A percentile compares a stretch with the other conserved stretches of the same genome.
phyloP scores from a whole-genome alignment of 2,329 filamentous ascomycete genomes.

The Hypoxylon sp. region DNA sequence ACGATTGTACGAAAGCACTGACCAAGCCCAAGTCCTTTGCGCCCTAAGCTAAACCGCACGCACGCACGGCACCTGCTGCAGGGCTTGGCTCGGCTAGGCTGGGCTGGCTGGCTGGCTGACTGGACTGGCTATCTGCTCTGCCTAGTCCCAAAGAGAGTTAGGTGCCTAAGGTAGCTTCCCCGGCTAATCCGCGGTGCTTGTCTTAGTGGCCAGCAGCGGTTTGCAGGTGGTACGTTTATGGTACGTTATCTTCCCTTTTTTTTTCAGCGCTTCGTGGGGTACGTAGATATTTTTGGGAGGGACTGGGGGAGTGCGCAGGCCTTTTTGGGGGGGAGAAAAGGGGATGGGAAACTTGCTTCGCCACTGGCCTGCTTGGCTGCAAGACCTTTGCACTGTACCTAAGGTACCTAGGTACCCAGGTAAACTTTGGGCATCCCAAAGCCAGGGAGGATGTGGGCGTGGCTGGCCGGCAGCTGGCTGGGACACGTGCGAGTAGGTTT shows the following conservation, averaged over 20 bases:
- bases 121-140: too few relatives aligned
- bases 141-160: too few relatives aligned
- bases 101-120: too few relatives aligned
- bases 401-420: too few relatives aligned
- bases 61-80: neutral
- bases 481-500: too few relatives aligned
- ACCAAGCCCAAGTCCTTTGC: slow-evolving; percentile 27
- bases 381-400: neutral
- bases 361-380: slow-evolving; percentile 7
- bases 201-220: neutral
- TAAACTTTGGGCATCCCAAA: too few relatives aligned
- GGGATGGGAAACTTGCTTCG: neutral
- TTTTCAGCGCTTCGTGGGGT: slow-evolving; percentile 15
- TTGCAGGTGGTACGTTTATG: slow-evolving; percentile 35
- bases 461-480: too few relatives aligned
- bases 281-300: slow-evolving; percentile 10
- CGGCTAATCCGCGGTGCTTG: slow-evolving; percentile 28
- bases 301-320: slow-evolving; percentile 18
- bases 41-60: slow-evolving; percentile 2
- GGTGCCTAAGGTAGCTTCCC: too few relatives aligned
- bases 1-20: too few relatives aligned
- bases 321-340: neutral
- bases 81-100: neutral
- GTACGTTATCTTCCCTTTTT: slow-evolving; percentile 31
- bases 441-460: too few relatives aligned